Base-by-base conservation (phyloP, 2,329 filamentous ascomycete species). In the Coniella lustricola region DNA sequence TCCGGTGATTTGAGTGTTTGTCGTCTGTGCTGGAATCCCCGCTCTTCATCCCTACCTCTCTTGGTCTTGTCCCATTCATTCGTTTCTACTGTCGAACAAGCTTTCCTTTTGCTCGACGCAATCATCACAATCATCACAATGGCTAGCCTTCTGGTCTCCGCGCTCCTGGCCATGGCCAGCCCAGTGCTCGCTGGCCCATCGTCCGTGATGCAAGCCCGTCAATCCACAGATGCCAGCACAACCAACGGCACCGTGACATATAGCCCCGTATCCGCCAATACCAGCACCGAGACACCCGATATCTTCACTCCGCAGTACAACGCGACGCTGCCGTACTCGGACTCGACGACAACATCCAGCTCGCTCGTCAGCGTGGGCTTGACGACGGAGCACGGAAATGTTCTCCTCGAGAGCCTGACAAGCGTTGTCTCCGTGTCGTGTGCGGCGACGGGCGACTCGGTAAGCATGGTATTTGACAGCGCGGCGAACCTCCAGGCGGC, bases 231-330 rank as follows among this genome's bases (percentile, higher is more conserved):
- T 7, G 21, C 34, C 4, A 18, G 42, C 5, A 31, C 47, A 21
- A 49, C 25, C 41, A 49, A 40, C 5, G 49, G 33, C 41, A 51
- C 48, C 12, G 49, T 48, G 17, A 51, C 49, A 21, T 41, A 48
- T 7, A 22, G 40, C 7, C 49, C 49, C 8, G 45, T 36, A 32
- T 38, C 49, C 3, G 13, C 29, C 1, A 35, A 41, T 22, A 20
- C 35, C 21, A 46, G 41, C 13, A 34, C 29, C 17, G 21, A 5
- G 10, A 29, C 25, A 10, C 5, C 42, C 14, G 18, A 39, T 17
- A 46, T 16, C 35, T 46, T 46, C 36, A 31, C 25, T 0, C 49
- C 49, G 7, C 31, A 41, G n/a, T 18, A 32, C 17, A 51, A 51
- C n/a, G 40, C 47, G 7, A 33, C 45, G 3, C 45, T 51, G 1